Evolutionary conservation across 495 filamentous ascomycete genomes (phyloP).

Genomic region (Lasiosphaeria hispida): DNA sequence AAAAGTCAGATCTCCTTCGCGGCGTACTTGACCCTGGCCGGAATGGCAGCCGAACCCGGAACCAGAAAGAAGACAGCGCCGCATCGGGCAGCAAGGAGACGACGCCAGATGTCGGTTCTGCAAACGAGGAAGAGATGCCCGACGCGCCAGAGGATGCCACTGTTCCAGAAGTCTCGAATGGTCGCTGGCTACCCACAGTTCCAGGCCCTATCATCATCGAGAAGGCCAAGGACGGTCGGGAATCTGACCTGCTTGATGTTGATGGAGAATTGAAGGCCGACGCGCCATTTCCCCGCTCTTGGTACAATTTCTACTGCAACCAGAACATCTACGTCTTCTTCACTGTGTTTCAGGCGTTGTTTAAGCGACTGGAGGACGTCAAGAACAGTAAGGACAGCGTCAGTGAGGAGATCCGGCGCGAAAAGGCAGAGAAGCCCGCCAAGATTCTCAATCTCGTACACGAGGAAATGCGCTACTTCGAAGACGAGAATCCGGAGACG

Average conservation of each 20-base stretch:
- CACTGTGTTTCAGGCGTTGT: constrained; percentile 83
- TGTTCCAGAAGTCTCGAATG: constrained; percentile 51
- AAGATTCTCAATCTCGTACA: constrained; percentile 70
- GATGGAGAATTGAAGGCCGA: constrained; percentile 71
- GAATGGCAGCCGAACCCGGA: constrained; percentile 57
- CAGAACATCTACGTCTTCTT: constrained; percentile 90
- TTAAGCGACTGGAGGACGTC: constrained; percentile 75
- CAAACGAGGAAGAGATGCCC: constrained; percentile 63
- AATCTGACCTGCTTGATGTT: constrained; percentile 37
- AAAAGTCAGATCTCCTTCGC: constrained; percentile 77
- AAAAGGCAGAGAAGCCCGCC: constrained; percentile 71
- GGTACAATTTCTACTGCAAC: constrained; percentile 86
- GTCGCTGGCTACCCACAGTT: constrained; percentile 52
- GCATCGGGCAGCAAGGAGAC: constrained; percentile 76
- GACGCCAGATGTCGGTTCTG: constrained; percentile 76
- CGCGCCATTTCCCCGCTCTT: constrained; percentile 71
- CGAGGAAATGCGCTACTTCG: constrained; percentile 45
- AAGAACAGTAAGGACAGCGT: constrained; percentile 75
- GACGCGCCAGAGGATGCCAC: constrained; percentile 48
- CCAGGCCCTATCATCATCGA: constrained; percentile 48
- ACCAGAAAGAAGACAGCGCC: constrained; percentile 71
- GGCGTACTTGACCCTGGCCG: constrained; percentile 78
- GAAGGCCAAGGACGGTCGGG: constrained; percentile 34
- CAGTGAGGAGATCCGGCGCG: constrained; percentile 65
- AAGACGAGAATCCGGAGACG: constrained; percentile 39